Evolutionary conservation across 2,329 filamentous ascomycete genomes (phyloP).

Genomic region (Pseudogymnoascus sp.): DNA sequence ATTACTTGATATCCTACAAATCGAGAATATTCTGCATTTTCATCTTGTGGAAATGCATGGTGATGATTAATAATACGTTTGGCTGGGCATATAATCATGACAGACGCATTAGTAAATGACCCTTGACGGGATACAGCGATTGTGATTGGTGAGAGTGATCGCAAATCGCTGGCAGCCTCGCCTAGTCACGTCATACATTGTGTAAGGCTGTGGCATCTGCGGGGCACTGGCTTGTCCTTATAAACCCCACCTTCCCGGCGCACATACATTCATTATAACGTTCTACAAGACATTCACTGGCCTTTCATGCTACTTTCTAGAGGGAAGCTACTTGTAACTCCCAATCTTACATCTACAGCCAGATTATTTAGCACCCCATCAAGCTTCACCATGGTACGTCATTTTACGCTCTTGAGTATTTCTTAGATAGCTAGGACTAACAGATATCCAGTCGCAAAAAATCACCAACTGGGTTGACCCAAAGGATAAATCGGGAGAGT

Average conservation of each 20-base stretch:
- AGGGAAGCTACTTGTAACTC: background rate
- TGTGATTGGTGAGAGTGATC: background rate
- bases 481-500: slow-evolving; percentile 75
- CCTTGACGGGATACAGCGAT: background rate
- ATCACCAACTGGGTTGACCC: slow-evolving; percentile 82
- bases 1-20: slow-evolving; percentile 8
- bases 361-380: slow-evolving; percentile 67
- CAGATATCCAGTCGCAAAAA: slow-evolving; percentile 29
- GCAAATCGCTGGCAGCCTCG: slow-evolving; percentile 1
- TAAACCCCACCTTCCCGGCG: background rate
- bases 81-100: background rate
- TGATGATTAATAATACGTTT: slow-evolving; percentile 1
- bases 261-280: background rate
- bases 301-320: slow-evolving; percentile 5
- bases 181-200: slow-evolving; percentile 4
- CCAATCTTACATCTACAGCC: slow-evolving; percentile 25
- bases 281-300: background rate
- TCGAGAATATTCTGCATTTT: background rate
- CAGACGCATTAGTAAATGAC: background rate
- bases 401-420: background rate
- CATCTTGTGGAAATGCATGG: background rate
- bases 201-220: background rate
- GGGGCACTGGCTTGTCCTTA: background rate
- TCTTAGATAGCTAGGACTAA: background rate
- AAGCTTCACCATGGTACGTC: slow-evolving; percentile 32